A percentile compares a stretch with the other conserved stretches of the same genome.
phyloP scores from a whole-genome alignment of 345 rosid genomes.

The Chamaenerion angustifolium region DNA sequence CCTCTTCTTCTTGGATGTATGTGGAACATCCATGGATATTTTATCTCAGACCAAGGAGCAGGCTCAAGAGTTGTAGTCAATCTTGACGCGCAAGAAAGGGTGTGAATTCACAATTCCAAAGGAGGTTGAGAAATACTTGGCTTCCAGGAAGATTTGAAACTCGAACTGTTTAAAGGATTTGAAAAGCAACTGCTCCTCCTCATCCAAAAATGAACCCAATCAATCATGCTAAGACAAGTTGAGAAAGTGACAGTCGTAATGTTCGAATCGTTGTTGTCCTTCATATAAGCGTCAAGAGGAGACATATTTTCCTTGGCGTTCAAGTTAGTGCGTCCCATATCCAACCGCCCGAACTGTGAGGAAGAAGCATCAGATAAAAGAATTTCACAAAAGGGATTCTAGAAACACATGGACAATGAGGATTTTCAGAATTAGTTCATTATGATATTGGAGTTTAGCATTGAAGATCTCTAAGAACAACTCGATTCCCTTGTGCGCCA shows the following conservation, averaged over 20 bases:
- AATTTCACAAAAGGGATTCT: conserved; percentile 19
- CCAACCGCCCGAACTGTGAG: conserved; percentile 10
- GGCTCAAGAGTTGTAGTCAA: conserved; percentile 15
- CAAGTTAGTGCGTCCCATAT: conserved; percentile 21
- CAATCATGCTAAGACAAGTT: conserved; percentile 16
- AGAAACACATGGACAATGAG: conserved; percentile 6
- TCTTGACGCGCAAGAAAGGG: conserved; percentile 11
- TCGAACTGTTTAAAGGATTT: conserved; percentile 17
- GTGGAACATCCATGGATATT: conserved; percentile 11
- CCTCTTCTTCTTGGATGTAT: conserved; percentile 16
- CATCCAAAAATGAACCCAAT: no score
- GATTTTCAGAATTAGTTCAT: conserved; percentile 11
- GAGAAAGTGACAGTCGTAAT: conserved; percentile 13
- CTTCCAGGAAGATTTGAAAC: conserved; percentile 26
- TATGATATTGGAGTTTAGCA: conserved; percentile 17
- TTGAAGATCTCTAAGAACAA: conserved; percentile 37
- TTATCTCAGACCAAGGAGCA: conserved; percentile 12
- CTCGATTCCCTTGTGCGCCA: conserved; percentile 23
- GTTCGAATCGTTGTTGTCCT: conserved; percentile 25
- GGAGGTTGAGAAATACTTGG: conserved; percentile 24
- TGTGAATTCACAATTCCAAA: neutral
- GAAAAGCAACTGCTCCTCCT: conserved; percentile 7
- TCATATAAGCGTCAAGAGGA: conserved; percentile 21
- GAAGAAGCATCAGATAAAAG: conserved; percentile 19
- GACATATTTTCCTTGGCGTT: conserved; percentile 22